Evolutionary conservation across 768 basidiomycete genomes (phyloP), one percentile per base, ranked within the genome.

Genomic region (Pulveroboletus ravenelii): DNA sequence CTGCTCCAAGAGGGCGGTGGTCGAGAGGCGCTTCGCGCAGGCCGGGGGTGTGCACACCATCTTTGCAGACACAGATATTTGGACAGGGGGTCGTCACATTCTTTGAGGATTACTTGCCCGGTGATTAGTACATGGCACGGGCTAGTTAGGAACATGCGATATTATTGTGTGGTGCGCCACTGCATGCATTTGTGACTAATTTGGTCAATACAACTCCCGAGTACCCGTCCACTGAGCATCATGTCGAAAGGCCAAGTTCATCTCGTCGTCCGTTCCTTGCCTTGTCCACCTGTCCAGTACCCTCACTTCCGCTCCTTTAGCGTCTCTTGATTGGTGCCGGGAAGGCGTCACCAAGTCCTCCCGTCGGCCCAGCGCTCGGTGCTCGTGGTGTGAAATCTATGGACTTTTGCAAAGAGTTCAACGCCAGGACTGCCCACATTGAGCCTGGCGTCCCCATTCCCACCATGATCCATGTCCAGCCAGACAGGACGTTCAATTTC

Each of bases 331-430:
- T 97, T 53, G 82, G 85, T 45, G 95, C 95, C 39, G 93, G 92
- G 39, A 97, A 97, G 66, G 95, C 95, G 32, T 87, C 94, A 25
- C 94, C 95, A 15, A 89, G 91, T 35, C 95, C 95, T 50, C 95
- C 95, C 9, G 88, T 99, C 45, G 95, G 95, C 63, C 95, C 95
- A 48, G 95, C 94, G 30, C 81, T 99, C 47, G 96, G 96, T 74
- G 95, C 96, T 56, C 84, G 92, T 63, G 96, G 96, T 61, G 94
- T 99, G 59, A 97, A 96, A 72, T 93, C 93, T 25, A 98, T 98
- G 89, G 96, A 99, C 73, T 99, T 99, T 66, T 96, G 93, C 78
- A 99, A 97, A 70, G 93, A 98, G 68, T 99, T 98, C 75, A 99
- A 99, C 65, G 94, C 95, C n/a, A 85, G 86, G 56, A 97, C 95